Conservation (phyloP, 2,329 filamentous ascomycete genomes). For the Xylariaceae sp. region DNA sequence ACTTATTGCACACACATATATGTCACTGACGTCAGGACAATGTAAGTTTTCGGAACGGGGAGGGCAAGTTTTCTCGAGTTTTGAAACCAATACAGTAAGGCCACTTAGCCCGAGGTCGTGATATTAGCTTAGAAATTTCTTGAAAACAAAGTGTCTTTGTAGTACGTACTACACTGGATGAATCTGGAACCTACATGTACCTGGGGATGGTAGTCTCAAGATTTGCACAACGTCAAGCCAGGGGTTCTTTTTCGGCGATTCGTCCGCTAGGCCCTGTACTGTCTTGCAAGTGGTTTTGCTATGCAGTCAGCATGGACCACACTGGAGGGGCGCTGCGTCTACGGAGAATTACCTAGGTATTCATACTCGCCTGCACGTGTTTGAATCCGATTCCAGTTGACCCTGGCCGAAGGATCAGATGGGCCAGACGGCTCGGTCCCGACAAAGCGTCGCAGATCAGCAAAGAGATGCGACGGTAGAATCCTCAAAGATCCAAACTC, state of each 20-base stretch:
- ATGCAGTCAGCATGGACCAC: too few relatives aligned
- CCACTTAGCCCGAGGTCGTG: background rate
- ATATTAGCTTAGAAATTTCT: background rate
- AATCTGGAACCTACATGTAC: background rate
- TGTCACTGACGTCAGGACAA: background rate
- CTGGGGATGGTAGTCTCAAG: background rate
- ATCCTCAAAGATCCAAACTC: constrained; percentile 5
- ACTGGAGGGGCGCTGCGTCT: too few relatives aligned
- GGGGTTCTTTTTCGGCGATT: too few relatives aligned
- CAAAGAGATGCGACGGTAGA: background rate
- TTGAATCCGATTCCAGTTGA: background rate
- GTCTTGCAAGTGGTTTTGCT: too few relatives aligned
- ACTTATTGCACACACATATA: background rate
- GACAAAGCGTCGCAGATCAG: constrained; percentile 7
- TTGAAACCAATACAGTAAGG: background rate
- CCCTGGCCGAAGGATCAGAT: constrained; percentile 12
- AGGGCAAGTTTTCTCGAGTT: background rate
- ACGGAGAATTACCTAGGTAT: too few relatives aligned
- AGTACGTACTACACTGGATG: background rate
- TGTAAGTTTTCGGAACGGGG: background rate
- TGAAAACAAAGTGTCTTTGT: background rate
- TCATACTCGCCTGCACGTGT: background rate
- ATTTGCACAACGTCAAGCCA: too few relatives aligned
- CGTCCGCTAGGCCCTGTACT: too few relatives aligned
- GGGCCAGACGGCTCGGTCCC: constrained; percentile 15